Percentiles rank a stretch among this genome's conserved stretches.
phyloP scores from a whole-genome alignment of 1,284 basidiomycete genomes.

The Serendipita sp. region DNA sequence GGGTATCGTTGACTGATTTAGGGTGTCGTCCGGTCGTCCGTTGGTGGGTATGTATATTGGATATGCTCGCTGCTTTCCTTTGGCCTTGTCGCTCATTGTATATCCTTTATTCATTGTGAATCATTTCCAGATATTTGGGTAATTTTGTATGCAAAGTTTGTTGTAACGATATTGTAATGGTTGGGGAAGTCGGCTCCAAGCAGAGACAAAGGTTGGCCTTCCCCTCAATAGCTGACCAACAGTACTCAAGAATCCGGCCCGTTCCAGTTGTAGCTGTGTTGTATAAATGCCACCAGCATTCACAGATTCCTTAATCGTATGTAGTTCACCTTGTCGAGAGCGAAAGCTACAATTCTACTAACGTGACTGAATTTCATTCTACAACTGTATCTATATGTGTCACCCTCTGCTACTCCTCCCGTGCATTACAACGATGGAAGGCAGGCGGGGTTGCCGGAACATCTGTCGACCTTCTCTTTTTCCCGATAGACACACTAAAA shows the following conservation, averaged over 20 bases:
- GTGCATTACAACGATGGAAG: slow-evolving; percentile 27
- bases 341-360: slow-evolving; percentile 1
- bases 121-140: background rate
- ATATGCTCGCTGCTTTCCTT: slow-evolving; percentile 4
- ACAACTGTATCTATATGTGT: background rate
- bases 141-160: background rate
- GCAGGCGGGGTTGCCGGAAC: slow-evolving; percentile 80
- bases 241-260: background rate
- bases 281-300: slow-evolving; percentile 22
- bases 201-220: background rate
- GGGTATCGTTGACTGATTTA: background rate
- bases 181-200: background rate
- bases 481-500: slow-evolving; percentile 93
- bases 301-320: slow-evolving; percentile 29
- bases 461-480: slow-evolving; percentile 87
- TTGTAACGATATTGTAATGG: background rate
- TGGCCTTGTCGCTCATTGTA: background rate
- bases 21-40: background rate
- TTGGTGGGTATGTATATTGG: background rate
- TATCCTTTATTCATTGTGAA: background rate
- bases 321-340: slow-evolving; percentile 5
- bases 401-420: background rate
- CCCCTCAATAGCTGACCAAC: background rate
- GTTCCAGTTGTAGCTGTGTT: background rate
- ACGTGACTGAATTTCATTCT: background rate